Percentiles rank a stretch among this genome's conserved stretches.
phyloP scores from a whole-genome alignment of 169 alveolate genomes.

The Plasmodium gonderi region DNA sequence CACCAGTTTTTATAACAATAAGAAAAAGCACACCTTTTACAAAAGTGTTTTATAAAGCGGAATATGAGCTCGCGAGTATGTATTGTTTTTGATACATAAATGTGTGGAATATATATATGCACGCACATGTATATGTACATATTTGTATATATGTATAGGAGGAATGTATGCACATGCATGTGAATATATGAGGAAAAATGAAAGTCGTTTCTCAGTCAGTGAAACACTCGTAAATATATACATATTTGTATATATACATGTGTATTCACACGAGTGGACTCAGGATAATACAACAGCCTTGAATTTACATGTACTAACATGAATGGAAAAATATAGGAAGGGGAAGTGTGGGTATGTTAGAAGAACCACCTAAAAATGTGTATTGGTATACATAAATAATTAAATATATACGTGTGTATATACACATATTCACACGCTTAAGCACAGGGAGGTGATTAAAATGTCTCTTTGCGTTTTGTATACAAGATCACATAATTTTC shows the following conservation, averaged over 20 bases:
- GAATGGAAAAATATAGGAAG: not conserved
- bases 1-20: not conserved
- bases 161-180: no score
- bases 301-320: not conserved
- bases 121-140: not conserved
- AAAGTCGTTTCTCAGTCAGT: no score
- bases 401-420: not conserved
- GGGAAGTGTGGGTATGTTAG: not conserved
- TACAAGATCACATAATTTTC: not conserved
- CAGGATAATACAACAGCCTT: not conserved
- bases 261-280: not conserved
- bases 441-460: not conserved
- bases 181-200: not conserved
- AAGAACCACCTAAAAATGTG: not conserved
- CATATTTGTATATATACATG: not conserved
- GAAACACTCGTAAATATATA: not conserved
- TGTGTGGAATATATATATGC: not conserved
- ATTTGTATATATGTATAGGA: not conserved
- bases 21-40: conserved; percentile 5
- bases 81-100: not conserved
- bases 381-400: not conserved
- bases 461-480: not conserved
- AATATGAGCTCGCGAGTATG: not conserved
- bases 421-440: not conserved
- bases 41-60: conserved; percentile 22